These are phyloP conservation scores for Fusarium goolgardi DNA, from an alignment of 2,329 filamentous ascomycete genomes.

Conservation along the genomic window DNA sequence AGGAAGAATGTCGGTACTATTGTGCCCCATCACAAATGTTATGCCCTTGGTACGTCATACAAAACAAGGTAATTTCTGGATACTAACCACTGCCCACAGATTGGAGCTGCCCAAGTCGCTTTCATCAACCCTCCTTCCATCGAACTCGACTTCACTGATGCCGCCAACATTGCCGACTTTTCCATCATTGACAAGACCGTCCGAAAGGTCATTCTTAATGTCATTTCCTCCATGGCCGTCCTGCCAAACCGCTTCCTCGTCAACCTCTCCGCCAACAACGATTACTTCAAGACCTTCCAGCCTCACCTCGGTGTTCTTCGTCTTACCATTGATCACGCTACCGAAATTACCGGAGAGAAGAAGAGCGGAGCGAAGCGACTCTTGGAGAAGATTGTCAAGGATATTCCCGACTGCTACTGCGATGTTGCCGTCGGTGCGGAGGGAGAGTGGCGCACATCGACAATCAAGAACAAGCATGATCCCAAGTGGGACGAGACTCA, in stretches of 20 bases:
- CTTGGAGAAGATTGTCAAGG: constrained; percentile 41
- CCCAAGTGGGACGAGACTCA: constrained; percentile 45
- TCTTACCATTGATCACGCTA: constrained; percentile 40
- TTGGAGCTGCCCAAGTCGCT: constrained; percentile 44
- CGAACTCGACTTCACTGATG: constrained; percentile 44
- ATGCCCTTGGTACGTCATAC: constrained; percentile 37
- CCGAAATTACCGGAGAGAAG: constrained; percentile 39
- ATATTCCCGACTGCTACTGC: constrained; percentile 44
- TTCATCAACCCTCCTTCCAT: constrained; percentile 45
- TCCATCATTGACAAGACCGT: constrained; percentile 40
- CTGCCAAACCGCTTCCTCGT: constrained; percentile 46
- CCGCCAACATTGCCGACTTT: constrained; percentile 44
- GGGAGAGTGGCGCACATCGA: constrained; percentile 43
- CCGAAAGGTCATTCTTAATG: constrained; percentile 42
- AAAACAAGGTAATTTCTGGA: not conserved
- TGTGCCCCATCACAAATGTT: constrained; percentile 41
- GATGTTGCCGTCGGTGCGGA: constrained; percentile 42
- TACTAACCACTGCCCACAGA: constrained; percentile 12
- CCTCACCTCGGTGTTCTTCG: constrained; percentile 43
- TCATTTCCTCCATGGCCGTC: constrained; percentile 46
- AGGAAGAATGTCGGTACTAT: constrained; percentile 40
- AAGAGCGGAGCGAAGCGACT: constrained; percentile 43
- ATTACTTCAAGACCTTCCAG: constrained; percentile 47
- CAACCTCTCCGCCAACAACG: constrained; percentile 44
- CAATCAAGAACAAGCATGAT: constrained; percentile 44